A percentile compares a stretch with the other conserved stretches of the same genome.
Conservation (phyloP, 225 moss, liverwort and hornwort genomes). For the Thuidium tamariscinum region DNA sequence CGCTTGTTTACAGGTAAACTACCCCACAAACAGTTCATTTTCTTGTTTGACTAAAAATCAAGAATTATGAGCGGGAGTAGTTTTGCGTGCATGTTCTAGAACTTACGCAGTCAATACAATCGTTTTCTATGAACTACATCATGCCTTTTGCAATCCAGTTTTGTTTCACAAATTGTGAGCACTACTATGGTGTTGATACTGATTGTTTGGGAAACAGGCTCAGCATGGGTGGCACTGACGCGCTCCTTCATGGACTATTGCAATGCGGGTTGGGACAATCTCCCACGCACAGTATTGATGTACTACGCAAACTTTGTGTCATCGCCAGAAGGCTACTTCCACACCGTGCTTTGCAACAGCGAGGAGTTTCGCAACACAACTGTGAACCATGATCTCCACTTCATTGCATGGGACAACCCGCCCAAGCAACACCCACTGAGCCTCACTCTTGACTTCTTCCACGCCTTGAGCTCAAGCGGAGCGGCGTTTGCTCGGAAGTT, state of each 20-base stretch:
- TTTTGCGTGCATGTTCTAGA: background rate
- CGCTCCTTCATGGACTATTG: conserved; percentile 83
- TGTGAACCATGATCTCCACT: conserved; percentile 91
- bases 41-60: background rate
- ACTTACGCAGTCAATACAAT: background rate
- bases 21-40: background rate
- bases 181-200: background rate
- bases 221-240: conserved; percentile 79
- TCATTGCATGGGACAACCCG: conserved; percentile 88
- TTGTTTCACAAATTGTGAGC: background rate
- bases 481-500: conserved; percentile 91
- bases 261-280: conserved; percentile 86
- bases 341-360: conserved; percentile 89
- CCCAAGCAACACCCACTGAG: conserved; percentile 85
- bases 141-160: background rate
- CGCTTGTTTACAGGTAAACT: conserved; percentile 74
- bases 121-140: background rate
- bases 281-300: conserved; percentile 85
- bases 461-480: conserved; percentile 60
- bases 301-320: conserved; percentile 98
- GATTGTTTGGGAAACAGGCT: conserved; percentile 34
- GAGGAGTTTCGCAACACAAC: conserved; percentile 86
- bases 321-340: conserved; percentile 94
- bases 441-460: conserved; percentile 40
- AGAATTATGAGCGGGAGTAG: background rate